Base-by-base conservation (phyloP, 257 asterid species). In the Anisodus tanguticus region DNA sequence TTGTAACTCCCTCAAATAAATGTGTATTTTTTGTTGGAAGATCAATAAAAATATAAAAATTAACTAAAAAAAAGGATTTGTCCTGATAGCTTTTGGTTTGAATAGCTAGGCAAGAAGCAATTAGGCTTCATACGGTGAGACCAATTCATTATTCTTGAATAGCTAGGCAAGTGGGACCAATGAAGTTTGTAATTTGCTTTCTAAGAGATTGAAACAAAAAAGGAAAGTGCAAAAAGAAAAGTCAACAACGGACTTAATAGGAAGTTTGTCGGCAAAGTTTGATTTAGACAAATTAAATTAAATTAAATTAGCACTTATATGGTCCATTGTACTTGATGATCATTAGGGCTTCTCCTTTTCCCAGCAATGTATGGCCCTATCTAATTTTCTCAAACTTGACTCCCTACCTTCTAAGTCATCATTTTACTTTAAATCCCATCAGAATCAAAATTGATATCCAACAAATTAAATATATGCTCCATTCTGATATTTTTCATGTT, bases 401-500 rank as follows among this genome's bases (percentile, higher is more conserved):
- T 79, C 64, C 39, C 64, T 83, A 68, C 47, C 84, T 45, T 82
- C 76, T 45, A 64, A 6, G 39, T 16, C 57, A 59, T 41, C 83
- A 84, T 84, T 64, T 54, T 77, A 55, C 53, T 47, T 37, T 79
- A 66, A 37, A 49, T 78, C 76, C 10, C 68, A 83, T 83, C 74
- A 39, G 19, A 1, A 41, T 58, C 71, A 80, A 43, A 13, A 66
- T 47, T 26, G 8, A 41, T n/a, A 64, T 47, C 47, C 9, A 64
- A 6, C 8, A 82, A 82, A 82, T 81, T 60, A 41, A 81, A 81
- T 41, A 22, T 15, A 76, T n/a, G 59, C 16, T 11, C 54, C 10
- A 63, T 45, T 22, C 39, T 41, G n/a, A 19, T 31, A 19, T 12
- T 15, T 41, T 3, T 41, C 4, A 41, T 22, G 26, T 22, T 22